Evolutionary conservation across 495 filamentous ascomycete species (phyloP).

Genomic region (Extremus antarcticus): DNA sequence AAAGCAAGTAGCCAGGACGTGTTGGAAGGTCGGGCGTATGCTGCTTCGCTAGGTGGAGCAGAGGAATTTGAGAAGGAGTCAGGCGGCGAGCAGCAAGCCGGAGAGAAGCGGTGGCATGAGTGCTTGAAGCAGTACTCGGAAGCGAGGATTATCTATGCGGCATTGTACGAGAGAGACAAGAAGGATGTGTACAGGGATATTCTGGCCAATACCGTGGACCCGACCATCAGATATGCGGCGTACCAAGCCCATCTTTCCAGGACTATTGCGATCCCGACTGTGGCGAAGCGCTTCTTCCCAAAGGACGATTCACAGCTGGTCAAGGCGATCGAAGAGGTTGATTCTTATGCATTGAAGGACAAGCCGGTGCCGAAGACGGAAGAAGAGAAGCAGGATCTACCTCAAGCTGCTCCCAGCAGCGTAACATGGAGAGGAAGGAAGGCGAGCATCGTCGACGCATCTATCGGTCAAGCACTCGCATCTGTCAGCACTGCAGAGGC

Average conservation of each 20-base stretch:
- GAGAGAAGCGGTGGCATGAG: constrained; percentile 52
- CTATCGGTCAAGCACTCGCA: constrained; percentile 66
- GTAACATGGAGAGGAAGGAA: constrained; percentile 84
- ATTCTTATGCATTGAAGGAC: constrained; percentile 57
- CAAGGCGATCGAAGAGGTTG: constrained; percentile 56
- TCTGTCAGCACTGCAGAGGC: constrained; percentile 45
- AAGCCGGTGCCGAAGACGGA: constrained; percentile 39
- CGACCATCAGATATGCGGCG: constrained; percentile 85
- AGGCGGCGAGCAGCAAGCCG: constrained; percentile 20
- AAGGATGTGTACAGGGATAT: constrained; percentile 77
- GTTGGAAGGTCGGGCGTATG: constrained; percentile 80
- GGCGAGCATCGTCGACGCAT: constrained; percentile 80
- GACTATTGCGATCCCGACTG: constrained; percentile 63
- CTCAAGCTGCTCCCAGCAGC: constrained; percentile 56
- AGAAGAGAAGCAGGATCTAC: constrained; percentile 41
- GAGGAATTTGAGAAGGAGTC: constrained; percentile 70
- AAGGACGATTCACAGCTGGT: constrained; percentile 50
- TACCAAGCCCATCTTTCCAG: constrained; percentile 81
- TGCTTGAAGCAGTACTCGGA: constrained; percentile 67
- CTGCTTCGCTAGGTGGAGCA: constrained; percentile 59
- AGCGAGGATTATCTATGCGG: constrained; percentile 70
- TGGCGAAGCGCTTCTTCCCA: constrained; percentile 68
- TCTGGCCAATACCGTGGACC: constrained; percentile 74
- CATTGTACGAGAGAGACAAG: constrained; percentile 51
- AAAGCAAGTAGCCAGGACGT: constrained; percentile 60